Evolutionary conservation across 768 basidiomycete species (phyloP), one percentile per base, ranked within the genome.

Genomic region (Leccinum rimulosum): DNA sequence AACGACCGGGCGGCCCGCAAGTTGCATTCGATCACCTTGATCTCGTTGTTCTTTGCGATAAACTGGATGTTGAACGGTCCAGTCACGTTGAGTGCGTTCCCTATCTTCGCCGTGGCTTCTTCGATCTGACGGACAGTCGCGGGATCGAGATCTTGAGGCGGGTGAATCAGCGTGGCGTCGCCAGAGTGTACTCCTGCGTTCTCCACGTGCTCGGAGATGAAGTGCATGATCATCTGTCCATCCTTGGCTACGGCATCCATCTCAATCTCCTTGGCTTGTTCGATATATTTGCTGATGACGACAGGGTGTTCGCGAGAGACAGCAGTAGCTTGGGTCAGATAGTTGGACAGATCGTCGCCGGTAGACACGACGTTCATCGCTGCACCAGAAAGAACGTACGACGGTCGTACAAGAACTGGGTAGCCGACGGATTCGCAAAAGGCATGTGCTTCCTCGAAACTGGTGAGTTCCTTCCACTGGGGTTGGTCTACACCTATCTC

Each of bases 1-100:
- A 96, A 98, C 0, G 96, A 98, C 61, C 96, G 86, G 25, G 96
- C 96, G 0, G 97, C 97, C 57, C 96, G 93, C 35, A 99, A 79
- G 76, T 99, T 99, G 77, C 96, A 98, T 74, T 99, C 96, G 73
- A 99, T 99, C 67, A 99, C 96, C 82, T 99, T 99, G 82, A 99
- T 98, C 75, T 98, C 96, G 78, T 98, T 98, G 78, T 99, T 91
- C 84, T 99, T 99, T 53, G 96, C 96, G 67, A 99, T 98, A 77
- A 99, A 98, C 79, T 99, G 96, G 71, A 99, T 99, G 72, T 99
- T 99, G 85, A 90, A 98, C 1, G 96, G 96, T 6, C 96, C 97
- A 6, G 96, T 98, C 50, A 98, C 95, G 71, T 98, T 97, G 58
- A 99, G 84, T 14, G 97, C 96, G 59, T 95, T 91, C 31, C 94